Evolutionary conservation across 495 filamentous ascomycete species (phyloP), one percentile per base, ranked within the genome.

Genomic region (Daldinia vernicosa): DNA sequence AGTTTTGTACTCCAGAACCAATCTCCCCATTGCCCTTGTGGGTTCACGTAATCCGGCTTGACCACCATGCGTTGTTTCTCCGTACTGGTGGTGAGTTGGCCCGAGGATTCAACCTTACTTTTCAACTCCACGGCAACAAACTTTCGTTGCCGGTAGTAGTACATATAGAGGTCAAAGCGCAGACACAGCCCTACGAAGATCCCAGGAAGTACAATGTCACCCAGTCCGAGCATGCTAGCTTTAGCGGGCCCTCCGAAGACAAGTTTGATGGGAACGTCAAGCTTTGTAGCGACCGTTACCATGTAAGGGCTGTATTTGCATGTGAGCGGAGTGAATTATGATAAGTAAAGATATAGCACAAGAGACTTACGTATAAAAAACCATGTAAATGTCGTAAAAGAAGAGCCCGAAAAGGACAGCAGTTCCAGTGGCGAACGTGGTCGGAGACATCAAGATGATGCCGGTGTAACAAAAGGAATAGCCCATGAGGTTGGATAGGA

Each of bases 311-410:
- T 85, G 27, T 22, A 39, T 24, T 1, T 8, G 3, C 35, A 17
- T 12, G 73, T 84, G 32, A 72, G 69, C 39, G 58, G 19, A 17
- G 15, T 40, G 7, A 37, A 19, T 30, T 1, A 45, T 15, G 26
- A 26, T n/a, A 30, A 5, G 32, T 6, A 50, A 47, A 47, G 2
- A 14, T 19, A 12, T 6, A 24, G 3, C 17, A 47, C n/a, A 47
- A 47, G 17, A 39, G 9, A 80, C 85, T 75, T 77, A 88, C 83
- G 95, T 99, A 78, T 92, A 99, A 76, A 98, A 99, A 59, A 99
- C 95, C 81, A 98, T 96, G 75, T 94, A 91, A 58, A 99, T 95
- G 72, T 99, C 95, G 73, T 99, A 99, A 72, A 95, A 85, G 78
- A 98, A 98, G 15, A 99, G 83, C 0, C 90, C 91, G 3, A 78